A percentile compares a stretch with the other conserved stretches of the same genome.
phyloP scores from a whole-genome alignment of 768 basidiomycete species.

The Calvatia gigantea region DNA sequence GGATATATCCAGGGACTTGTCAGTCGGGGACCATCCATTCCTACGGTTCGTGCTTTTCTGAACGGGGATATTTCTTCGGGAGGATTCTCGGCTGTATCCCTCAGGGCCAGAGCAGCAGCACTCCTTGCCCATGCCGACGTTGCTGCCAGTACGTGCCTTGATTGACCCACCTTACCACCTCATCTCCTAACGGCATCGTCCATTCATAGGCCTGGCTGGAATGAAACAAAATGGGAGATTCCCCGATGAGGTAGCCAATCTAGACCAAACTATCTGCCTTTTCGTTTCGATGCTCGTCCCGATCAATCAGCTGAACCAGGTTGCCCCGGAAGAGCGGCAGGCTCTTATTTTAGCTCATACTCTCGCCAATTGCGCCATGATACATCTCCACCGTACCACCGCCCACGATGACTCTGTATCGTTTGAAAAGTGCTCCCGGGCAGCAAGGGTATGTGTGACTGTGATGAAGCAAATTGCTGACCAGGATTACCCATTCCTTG shows the following conservation, averaged over 20 bases:
- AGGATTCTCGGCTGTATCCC: slow-evolving; percentile 59
- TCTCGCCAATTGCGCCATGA: slow-evolving; percentile 60
- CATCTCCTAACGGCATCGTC: slow-evolving; percentile 1
- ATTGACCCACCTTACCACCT: not conserved
- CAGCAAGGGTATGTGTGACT: slow-evolving; percentile 56
- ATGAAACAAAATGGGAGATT: slow-evolving; percentile 44
- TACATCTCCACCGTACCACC: slow-evolving; percentile 63
- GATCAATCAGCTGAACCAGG: slow-evolving; percentile 56
- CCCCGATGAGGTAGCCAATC: slow-evolving; percentile 52
- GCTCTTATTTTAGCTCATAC: slow-evolving; percentile 59
- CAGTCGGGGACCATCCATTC: slow-evolving; percentile 45
- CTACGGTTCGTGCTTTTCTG: slow-evolving; percentile 62
- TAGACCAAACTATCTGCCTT: slow-evolving; percentile 63
- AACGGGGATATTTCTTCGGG: slow-evolving; percentile 51
- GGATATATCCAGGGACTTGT: slow-evolving; percentile 50
- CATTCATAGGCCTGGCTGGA: slow-evolving; percentile 23
- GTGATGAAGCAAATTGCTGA: slow-evolving; percentile 63
- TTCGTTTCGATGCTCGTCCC: slow-evolving; percentile 65
- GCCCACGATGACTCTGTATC: slow-evolving; percentile 55
- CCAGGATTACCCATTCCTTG: slow-evolving; percentile 66
- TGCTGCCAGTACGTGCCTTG: slow-evolving; percentile 48
- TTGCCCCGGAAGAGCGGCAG: slow-evolving; percentile 56
- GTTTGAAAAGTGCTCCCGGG: slow-evolving; percentile 64
- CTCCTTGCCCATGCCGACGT: slow-evolving; percentile 67
- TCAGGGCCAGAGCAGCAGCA: slow-evolving; percentile 75